These are phyloP conservation scores for Cladophialophora exuberans DNA, from an alignment of 2,329 filamentous ascomycete species.

Conservation along the genomic window DNA sequence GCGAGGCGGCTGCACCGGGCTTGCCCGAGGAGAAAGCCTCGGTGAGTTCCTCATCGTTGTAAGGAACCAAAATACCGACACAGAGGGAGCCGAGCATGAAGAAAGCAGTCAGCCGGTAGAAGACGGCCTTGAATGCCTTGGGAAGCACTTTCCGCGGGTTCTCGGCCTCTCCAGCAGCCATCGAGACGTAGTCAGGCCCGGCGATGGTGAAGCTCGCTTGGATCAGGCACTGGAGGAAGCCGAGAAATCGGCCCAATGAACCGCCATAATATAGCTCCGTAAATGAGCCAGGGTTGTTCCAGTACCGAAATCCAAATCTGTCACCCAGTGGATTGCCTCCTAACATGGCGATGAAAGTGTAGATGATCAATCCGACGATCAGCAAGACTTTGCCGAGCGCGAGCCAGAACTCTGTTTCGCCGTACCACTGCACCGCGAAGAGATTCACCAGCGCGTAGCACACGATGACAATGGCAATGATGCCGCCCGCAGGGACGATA, in stretches of 20 bases:
- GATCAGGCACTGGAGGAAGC: conserved; percentile 76
- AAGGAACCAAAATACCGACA: conserved; percentile 72
- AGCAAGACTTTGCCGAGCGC: conserved; percentile 73
- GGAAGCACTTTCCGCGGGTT: conserved; percentile 72
- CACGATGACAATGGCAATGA: conserved; percentile 51
- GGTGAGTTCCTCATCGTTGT: conserved; percentile 65
- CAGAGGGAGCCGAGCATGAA: conserved; percentile 75
- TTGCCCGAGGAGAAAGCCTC: conserved; percentile 62
- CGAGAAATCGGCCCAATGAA: conserved; percentile 70
- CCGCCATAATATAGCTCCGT: conserved; percentile 67
- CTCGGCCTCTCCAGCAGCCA: conserved; percentile 70
- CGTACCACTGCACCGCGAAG: conserved; percentile 73
- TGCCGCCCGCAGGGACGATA: conserved; percentile 48
- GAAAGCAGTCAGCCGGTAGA: conserved; percentile 75
- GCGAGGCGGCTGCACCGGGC: conserved; percentile 70
- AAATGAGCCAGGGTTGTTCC: conserved; percentile 69
- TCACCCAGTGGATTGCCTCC: conserved; percentile 77
- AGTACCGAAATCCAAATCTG: conserved; percentile 73
- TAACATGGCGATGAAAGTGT: conserved; percentile 81
- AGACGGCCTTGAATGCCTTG: conserved; percentile 75
- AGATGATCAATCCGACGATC: conserved; percentile 71
- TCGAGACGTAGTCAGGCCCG: conserved; percentile 68
- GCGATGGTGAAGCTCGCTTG: conserved; percentile 70
- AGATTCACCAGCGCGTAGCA: conserved; percentile 64
- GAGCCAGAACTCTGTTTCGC: conserved; percentile 76